These are phyloP conservation scores for Friedmanniomyces simplex DNA, from an alignment of 495 filamentous ascomycete genomes.

Conservation along the genomic window DNA sequence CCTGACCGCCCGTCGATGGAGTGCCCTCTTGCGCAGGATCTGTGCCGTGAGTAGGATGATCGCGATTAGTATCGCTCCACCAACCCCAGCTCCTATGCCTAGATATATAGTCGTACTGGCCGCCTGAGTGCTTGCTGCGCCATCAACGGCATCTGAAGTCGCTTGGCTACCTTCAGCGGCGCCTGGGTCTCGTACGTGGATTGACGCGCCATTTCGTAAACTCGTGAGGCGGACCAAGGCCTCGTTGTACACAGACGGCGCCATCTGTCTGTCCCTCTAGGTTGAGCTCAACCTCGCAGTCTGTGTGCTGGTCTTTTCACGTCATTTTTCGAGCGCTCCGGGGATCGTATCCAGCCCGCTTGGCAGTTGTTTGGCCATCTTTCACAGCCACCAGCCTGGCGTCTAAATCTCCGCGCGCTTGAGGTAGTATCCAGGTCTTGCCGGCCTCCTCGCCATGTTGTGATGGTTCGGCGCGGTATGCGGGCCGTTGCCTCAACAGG, in stretches of 20 bases:
- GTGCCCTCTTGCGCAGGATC: slow-evolving; percentile 4
- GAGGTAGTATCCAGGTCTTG: neutral
- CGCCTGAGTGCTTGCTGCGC: neutral
- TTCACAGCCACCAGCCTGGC: too few species aligned
- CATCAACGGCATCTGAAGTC: neutral
- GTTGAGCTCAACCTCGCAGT: neutral
- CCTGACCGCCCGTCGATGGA: neutral
- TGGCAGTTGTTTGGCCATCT: too few species aligned
- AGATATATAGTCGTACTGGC: neutral
- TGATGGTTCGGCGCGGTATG: slow-evolving; percentile 6
- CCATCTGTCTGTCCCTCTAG: neutral
- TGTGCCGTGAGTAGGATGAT: slow-evolving; percentile 1
- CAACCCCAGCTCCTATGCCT: slow-evolving; percentile 5
- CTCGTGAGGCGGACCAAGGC: neutral
- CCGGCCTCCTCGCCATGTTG: neutral
- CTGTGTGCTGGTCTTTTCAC: too few species aligned
- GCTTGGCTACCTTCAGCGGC: neutral
- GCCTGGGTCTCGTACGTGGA: neutral
- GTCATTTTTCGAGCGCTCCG: too few species aligned
- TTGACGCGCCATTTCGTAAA: neutral
- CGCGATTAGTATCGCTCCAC: slow-evolving; percentile 4
- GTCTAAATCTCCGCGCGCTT: too few species aligned
- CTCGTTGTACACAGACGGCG: neutral
- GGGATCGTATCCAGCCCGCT: too few species aligned
- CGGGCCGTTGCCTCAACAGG: slow-evolving; percentile 2